Conservation (phyloP, 163 green algal species). For the Coccomyxa subellipsoidea region DNA sequence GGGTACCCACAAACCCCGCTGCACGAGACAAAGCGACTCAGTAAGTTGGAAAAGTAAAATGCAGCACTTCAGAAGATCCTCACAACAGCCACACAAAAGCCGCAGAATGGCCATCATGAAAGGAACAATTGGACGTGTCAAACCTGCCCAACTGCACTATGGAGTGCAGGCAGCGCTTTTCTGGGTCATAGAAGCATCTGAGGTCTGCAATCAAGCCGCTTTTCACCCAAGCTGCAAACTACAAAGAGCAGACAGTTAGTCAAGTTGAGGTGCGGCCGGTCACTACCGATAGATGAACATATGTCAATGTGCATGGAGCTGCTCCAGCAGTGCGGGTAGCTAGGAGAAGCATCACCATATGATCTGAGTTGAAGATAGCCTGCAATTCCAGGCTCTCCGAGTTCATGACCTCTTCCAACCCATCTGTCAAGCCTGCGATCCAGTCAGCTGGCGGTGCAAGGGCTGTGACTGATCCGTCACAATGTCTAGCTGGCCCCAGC, state of each 20-base stretch:
- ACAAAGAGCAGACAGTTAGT: neutral
- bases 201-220: constrained; percentile 49
- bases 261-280: too few relatives aligned
- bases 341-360: constrained; percentile 2
- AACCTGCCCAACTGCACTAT: constrained; percentile 26
- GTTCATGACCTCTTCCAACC: constrained; percentile 1
- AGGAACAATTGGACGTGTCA: neutral
- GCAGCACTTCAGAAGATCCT: neutral
- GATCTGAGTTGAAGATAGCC: constrained; percentile 5
- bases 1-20: constrained; percentile 54
- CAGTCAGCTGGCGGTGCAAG: neutral
- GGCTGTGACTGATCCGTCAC: neutral
- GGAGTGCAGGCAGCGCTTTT: constrained; percentile 15
- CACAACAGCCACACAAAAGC: neutral
- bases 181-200: constrained; percentile 41
- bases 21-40: constrained; percentile 12
- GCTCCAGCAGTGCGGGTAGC: too few relatives aligned
- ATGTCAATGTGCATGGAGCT: too few relatives aligned
- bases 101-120: neutral
- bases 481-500: neutral
- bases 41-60: too few relatives aligned
- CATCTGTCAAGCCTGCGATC: neutral
- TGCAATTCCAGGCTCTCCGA: neutral
- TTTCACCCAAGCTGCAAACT: constrained; percentile 45
- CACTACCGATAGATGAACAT: too few relatives aligned